A percentile compares a stretch with the other conserved stretches of the same genome.
Evolutionary conservation across 768 basidiomycete genomes (phyloP).

Genomic region (Pholiota conissans): DNA sequence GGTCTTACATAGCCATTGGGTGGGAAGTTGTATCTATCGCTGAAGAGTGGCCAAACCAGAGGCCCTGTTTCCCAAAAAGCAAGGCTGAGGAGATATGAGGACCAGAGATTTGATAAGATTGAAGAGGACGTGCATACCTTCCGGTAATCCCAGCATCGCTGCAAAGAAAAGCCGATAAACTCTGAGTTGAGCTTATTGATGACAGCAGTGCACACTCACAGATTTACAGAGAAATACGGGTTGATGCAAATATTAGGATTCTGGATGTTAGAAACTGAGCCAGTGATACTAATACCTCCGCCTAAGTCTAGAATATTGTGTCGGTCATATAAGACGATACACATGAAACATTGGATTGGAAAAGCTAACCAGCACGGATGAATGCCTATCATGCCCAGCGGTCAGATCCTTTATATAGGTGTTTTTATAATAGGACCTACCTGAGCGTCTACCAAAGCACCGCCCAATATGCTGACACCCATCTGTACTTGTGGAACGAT

Average conservation of each 20-base stretch:
- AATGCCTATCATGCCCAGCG: conserved; percentile 5
- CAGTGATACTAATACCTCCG: conserved; percentile 18
- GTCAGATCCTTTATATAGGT: too few species aligned
- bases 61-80: conserved; percentile 1
- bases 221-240: conserved; percentile 9
- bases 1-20: neutral
- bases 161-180: neutral
- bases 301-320: conserved; percentile 13
- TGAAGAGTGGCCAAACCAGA: conserved; percentile 1
- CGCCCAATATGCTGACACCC: conserved; percentile 23
- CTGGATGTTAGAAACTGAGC: conserved; percentile 15
- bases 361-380: conserved; percentile 11
- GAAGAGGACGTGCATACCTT: neutral
- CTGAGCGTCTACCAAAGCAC: conserved; percentile 24
- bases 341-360: neutral
- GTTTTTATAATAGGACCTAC: conserved; percentile 1
- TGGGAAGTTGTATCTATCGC: neutral
- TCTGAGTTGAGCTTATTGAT: too few species aligned
- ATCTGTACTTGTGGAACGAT: conserved; percentile 23
- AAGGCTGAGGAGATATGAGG: neutral
- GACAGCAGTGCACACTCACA: too few species aligned
- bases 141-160: neutral
- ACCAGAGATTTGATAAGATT: neutral
- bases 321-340: too few species aligned
- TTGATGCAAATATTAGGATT: conserved; percentile 11